A percentile compares a stretch with the other conserved stretches of the same genome.
Evolutionary conservation across 2,329 filamentous ascomycete species (phyloP).

Genomic region (Akanthomyces uredinophilus): DNA sequence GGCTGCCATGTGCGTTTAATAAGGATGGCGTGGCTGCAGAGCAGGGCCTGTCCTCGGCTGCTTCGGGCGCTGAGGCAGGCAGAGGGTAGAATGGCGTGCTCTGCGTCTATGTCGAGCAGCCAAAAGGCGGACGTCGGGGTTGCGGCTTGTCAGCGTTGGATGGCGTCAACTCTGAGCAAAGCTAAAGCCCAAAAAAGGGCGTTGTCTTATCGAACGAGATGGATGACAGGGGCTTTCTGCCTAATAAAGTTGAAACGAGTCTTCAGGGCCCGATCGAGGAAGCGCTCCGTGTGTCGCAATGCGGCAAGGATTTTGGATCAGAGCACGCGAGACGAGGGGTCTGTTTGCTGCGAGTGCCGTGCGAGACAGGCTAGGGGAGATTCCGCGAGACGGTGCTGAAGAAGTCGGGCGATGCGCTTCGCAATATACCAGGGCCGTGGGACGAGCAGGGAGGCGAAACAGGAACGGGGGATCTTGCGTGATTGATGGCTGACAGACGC

Average conservation of each 20-base stretch:
- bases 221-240: neutral
- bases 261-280: neutral
- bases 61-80: slow-evolving; percentile 11
- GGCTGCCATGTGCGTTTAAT: slow-evolving; percentile 5
- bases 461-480: neutral
- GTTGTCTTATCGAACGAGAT: neutral
- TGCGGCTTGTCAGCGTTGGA: slow-evolving; percentile 10
- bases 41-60: slow-evolving; percentile 12
- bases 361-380: slow-evolving; percentile 2
- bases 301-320: neutral
- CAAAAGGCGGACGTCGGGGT: neutral
- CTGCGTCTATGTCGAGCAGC: neutral
- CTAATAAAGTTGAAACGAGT: slow-evolving; percentile 2
- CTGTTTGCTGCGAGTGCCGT: neutral
- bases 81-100: slow-evolving; percentile 15
- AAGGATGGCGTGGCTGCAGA: slow-evolving; percentile 11
- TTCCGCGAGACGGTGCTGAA: slow-evolving; percentile 6
- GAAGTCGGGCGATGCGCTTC: slow-evolving; percentile 3
- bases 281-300: neutral
- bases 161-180: slow-evolving; percentile 10
- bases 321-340: neutral
- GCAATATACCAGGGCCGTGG: slow-evolving; percentile 10
- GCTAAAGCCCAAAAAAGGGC: neutral
- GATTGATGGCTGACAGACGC: slow-evolving; percentile 7
- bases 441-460: neutral